Evolutionary conservation across 371 early-diverging fungal species (phyloP).

Genomic region (Batkoa obscura): DNA sequence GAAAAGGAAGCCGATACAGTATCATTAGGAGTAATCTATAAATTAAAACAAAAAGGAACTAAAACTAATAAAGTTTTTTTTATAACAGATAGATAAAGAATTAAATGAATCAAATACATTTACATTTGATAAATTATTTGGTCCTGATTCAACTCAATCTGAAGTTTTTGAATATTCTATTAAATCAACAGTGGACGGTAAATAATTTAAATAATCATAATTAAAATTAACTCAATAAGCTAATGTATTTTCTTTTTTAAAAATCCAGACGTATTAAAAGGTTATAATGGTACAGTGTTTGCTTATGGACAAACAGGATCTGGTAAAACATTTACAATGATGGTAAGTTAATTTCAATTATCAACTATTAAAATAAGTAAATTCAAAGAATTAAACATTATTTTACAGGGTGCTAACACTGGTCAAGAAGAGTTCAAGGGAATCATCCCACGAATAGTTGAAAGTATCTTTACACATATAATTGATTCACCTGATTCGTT

Average conservation of each 20-base stretch:
- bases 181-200: constrained; percentile 78
- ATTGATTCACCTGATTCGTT: constrained; percentile 63
- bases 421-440: constrained; percentile 73
- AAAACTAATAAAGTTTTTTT: not conserved
- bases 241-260: not conserved
- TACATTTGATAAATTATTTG: constrained; percentile 81
- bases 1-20: constrained; percentile 37
- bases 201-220: not conserved
- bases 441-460: constrained; percentile 83
- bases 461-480: constrained; percentile 77
- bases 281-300: constrained; percentile 95
- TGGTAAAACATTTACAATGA: constrained; percentile 99
- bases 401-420: constrained; percentile 81
- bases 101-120: constrained; percentile 39
- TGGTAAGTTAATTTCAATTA: constrained; percentile 30
- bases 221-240: not conserved
- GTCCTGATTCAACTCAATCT: constrained; percentile 55
- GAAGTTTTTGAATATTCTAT: constrained; percentile 84
- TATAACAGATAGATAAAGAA: constrained; percentile 25
- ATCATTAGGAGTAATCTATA: not conserved
- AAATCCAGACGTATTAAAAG: constrained; percentile 39
- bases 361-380: not conserved
- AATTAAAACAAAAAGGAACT: not conserved
- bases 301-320: constrained; percentile 97
- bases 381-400: constrained; percentile 14